Conservation (phyloP, 1,284 basidiomycete genomes). For the Phellinidium pouzarii region DNA sequence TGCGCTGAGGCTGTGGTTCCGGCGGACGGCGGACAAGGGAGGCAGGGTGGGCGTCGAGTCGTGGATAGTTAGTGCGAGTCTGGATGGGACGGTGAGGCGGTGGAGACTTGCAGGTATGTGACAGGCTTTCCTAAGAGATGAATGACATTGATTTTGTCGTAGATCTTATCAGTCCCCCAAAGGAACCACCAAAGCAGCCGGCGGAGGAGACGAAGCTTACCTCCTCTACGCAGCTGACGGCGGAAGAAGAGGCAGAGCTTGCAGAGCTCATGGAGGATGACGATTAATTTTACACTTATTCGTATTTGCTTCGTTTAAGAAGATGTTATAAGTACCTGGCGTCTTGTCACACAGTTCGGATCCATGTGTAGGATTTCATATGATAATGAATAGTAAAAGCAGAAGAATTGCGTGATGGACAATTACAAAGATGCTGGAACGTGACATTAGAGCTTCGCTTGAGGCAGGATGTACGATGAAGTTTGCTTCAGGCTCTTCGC, state of each 20-base stretch:
- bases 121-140: not conserved
- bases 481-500: constrained; percentile 38
- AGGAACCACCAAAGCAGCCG: constrained; percentile 21
- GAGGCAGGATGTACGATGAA: constrained; percentile 28
- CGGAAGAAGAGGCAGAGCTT: constrained; percentile 75
- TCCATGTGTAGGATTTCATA: too few relatives aligned
- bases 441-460: constrained; percentile 37
- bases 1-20: constrained; percentile 65
- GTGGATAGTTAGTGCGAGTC: constrained; percentile 75
- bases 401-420: too few relatives aligned
- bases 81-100: constrained; percentile 80
- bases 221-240: constrained; percentile 41
- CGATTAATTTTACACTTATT: not conserved
- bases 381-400: too few relatives aligned
- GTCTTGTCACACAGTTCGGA: too few relatives aligned
- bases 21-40: constrained; percentile 37
- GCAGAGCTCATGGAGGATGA: constrained; percentile 69
- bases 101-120: constrained; percentile 71
- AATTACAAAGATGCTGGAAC: too few relatives aligned
- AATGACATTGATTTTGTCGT: not conserved
- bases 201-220: constrained; percentile 19
- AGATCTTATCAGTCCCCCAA: constrained; percentile 47
- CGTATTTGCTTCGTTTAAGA: not conserved
- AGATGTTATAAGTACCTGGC: not conserved
- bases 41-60: constrained; percentile 48